Conservation (phyloP, 169 alveolate genomes). For the Nephromyces sp. region DNA sequence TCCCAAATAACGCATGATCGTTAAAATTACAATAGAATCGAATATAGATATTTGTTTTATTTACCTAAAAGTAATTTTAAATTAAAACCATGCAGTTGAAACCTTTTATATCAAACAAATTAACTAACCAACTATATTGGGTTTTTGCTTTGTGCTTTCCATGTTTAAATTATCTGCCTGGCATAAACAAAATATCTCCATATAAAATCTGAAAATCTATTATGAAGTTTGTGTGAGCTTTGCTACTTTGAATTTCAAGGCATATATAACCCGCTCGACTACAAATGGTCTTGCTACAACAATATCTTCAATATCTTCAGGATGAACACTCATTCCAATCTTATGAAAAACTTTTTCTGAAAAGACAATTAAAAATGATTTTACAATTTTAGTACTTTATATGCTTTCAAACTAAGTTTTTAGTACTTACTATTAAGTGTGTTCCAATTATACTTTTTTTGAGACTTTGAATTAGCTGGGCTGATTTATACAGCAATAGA, state of each 20-base stretch:
- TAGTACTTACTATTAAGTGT: slow-evolving; percentile 50
- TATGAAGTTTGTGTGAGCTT: neutral
- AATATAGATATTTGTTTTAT: no score
- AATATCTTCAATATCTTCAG: slow-evolving; percentile 55
- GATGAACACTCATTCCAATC: slow-evolving; percentile 59
- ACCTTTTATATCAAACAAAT: no score
- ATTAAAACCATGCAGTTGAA: no score
- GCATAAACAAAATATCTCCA: no score
- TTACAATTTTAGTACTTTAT: neutral
- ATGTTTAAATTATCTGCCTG: no score
- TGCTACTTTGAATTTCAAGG: slow-evolving; percentile 41
- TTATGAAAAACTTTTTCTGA: slow-evolving; percentile 60
- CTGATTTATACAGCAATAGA: neutral
- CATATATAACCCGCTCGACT: slow-evolving; percentile 55
- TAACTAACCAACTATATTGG: no score
- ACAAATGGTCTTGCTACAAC: slow-evolving; percentile 64
- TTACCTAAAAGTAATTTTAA: no score
- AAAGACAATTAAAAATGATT: neutral
- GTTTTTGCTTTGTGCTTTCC: no score
- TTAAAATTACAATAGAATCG: no score
- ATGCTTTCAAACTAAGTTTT: neutral
- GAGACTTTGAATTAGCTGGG: slow-evolving; percentile 56
- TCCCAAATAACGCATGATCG: no score
- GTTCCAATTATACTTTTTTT: slow-evolving; percentile 69
- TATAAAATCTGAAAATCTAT: neutral